Base-by-base conservation (phyloP, 192 early-diverging fungal species). In the Gigaspora rosea region DNA sequence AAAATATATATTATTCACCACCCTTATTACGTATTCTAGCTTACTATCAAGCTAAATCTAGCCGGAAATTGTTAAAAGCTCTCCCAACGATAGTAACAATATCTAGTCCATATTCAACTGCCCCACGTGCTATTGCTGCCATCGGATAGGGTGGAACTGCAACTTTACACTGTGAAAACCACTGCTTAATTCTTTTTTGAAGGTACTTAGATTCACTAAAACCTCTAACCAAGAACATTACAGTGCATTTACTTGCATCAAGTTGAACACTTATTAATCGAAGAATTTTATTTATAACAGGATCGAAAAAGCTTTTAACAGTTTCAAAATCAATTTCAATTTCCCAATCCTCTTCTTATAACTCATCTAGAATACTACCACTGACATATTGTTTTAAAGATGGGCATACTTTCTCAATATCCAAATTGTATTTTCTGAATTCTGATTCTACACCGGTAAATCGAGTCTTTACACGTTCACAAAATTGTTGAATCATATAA, bases 251-350 rank as follows among this genome's bases (percentile, higher is more conserved):
- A 20, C 35, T 15, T 52, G 47, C 20, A 12, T 5, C 20, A n/a
- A 70, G 2, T 16, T 70, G 68, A 6, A 4, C 48, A 3, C 20
- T 50, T 20, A 70, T 70, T 47, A 70, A 70, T 11, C 20, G n/a
- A 8, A 70, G 20, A 70, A 70, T 70, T 22, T 50, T 70, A 50
- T 70, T 22, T 11, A 70, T 32, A n/a, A 70, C 50, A 12, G 68
- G 68, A 16, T 70, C 68, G 49, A 70, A 70, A 52, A 70, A 70
- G 13, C 1, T 12, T 50, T 70, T 70, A 9, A 48, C 68, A 5
- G 27, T 52, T 12, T 18, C 12, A 50, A 70, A 70, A 70, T 48
- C 50, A 48, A 70, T n/a, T 11, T 70, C 68, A 27, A 70, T 48
- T 13, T 35, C 35, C 68, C 68, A 70, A 18, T 70, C 49, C 18